Base-by-base conservation (phyloP, 306 rosid species). In the Prunus armeniaca region DNA sequence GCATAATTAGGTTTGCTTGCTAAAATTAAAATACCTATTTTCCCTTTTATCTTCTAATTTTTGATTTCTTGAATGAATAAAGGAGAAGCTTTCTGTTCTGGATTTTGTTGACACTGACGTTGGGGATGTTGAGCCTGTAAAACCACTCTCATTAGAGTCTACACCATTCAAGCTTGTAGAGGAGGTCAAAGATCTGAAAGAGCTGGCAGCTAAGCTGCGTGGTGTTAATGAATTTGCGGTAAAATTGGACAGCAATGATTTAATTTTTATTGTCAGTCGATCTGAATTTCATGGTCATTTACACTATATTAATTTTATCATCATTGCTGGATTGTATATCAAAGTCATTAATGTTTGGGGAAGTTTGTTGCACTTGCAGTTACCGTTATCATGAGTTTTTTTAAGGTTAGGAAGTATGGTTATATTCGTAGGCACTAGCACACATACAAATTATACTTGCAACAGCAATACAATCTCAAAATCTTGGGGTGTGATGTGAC, bases 211-310 rank as follows among this genome's bases (percentile, higher is more conserved):
- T 71, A 95, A 88, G 85, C 83, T 95, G 83, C 87, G 86, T 2
- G 78, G 87, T 69, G 97, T 85, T 32, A 67, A 83, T 68, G 98
- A 95, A 83, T 92, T 95, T 85, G 97, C 97, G 88, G 98, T 95
- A 88, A 82, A 50, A 24, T 69, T 67, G 55, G 49, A 73, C 22
- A 20, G 6, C n/a, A 74, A 12, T 38, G 27, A 38, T 72, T 5
- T 72, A 19, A 24, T 12, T 55, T 52, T 47, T 58, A 9, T 55
- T 69, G 32, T 24, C 9, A 43, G 46, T 13, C 0, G 20, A 9
- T 66, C 22, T 30, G 1, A 19, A 41, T 4, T 57, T 5, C 56
- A 14, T 30, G 4, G 7, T 28, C 30, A 67, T 25, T 46, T 74
- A 2, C 41, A 3, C 71, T 73, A 64, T 50, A 2, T 12, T 38